Evolutionary conservation across 2,329 filamentous ascomycete genomes (phyloP).

Genomic region (Pseudogymnoascus destructans): DNA sequence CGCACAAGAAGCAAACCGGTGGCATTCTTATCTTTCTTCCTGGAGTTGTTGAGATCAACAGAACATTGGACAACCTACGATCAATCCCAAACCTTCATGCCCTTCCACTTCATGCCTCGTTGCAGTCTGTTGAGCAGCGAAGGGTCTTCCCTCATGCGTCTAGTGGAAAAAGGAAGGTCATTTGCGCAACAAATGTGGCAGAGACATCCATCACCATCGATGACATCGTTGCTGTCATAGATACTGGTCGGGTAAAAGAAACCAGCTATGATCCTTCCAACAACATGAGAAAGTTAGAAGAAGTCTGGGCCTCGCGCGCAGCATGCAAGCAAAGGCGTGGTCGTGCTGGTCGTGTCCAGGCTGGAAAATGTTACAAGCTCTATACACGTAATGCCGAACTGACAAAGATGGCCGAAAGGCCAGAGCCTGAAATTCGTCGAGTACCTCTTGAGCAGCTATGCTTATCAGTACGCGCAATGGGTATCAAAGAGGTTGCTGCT

Average conservation of each 20-base stretch:
- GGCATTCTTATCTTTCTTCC: slow-evolving; percentile 94
- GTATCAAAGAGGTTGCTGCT: slow-evolving; percentile 62
- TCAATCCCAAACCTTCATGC: slow-evolving; percentile 57
- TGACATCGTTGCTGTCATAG: slow-evolving; percentile 90
- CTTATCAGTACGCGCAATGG: slow-evolving; percentile 90
- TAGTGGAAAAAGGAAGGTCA: slow-evolving; percentile 72
- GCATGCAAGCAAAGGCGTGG: slow-evolving; percentile 91
- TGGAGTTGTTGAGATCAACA: slow-evolving; percentile 81
- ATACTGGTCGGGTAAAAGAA: slow-evolving; percentile 91
- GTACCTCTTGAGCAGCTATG: slow-evolving; percentile 92
- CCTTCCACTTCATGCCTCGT: slow-evolving; percentile 80
- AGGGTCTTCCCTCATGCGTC: slow-evolving; percentile 71
- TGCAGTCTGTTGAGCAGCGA: slow-evolving; percentile 78
- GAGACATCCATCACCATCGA: slow-evolving; percentile 98
- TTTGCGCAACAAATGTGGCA: slow-evolving; percentile 91
- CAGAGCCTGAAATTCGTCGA: slow-evolving; percentile 85
- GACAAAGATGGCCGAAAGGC: slow-evolving; percentile 70
- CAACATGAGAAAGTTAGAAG: slow-evolving; percentile 87
- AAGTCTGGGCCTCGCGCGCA: slow-evolving; percentile 88
- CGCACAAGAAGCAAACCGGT: slow-evolving; percentile 52
- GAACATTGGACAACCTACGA: slow-evolving; percentile 57
- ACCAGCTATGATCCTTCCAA: slow-evolving; percentile 84
- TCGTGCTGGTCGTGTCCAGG: slow-evolving; percentile 82
- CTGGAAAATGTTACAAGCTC: slow-evolving; percentile 87
- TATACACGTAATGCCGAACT: slow-evolving; percentile 76